Evolutionary conservation across 345 rosid species (phyloP).

Genomic region (Dipteronia sinensis): DNA sequence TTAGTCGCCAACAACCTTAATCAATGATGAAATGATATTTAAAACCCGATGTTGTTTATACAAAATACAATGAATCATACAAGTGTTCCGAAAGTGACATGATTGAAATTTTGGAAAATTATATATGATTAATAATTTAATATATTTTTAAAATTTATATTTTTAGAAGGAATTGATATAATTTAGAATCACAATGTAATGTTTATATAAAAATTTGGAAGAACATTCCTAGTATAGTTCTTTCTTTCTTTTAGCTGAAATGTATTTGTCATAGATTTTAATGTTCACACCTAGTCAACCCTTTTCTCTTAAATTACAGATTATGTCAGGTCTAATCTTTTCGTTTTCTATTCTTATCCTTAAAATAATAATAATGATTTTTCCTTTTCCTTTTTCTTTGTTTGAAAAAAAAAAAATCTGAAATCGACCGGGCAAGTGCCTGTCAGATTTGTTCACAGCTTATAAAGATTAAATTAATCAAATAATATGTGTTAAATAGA

Average conservation of each 20-base stretch:
- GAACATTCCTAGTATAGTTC: background rate
- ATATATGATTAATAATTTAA: background rate
- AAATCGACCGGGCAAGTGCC: too few species aligned
- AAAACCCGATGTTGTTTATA: background rate
- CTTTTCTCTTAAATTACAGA: background rate
- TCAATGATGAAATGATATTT: background rate
- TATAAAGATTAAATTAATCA: too few species aligned
- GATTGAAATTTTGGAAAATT: background rate
- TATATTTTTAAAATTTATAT: background rate
- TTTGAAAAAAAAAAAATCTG: too few species aligned
- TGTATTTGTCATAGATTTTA: background rate
- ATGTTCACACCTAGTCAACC: background rate
- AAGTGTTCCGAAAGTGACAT: background rate
- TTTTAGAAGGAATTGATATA: background rate
- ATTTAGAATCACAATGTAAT: background rate
- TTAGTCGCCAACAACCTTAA: background rate
- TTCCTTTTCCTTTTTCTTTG: too few species aligned
- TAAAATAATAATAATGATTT: too few species aligned
- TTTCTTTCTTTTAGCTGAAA: background rate
- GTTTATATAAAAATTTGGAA: background rate
- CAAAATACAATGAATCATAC: background rate
- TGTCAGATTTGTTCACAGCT: too few species aligned
- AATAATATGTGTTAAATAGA: too few species aligned
- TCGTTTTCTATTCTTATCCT: background rate
- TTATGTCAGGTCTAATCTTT: background rate